A percentile compares a stretch with the other conserved stretches of the same genome.
These are phyloP conservation scores for Dothistroma pini DNA, from an alignment of 2,329 filamentous ascomycete species.

Conservation along the genomic window DNA sequence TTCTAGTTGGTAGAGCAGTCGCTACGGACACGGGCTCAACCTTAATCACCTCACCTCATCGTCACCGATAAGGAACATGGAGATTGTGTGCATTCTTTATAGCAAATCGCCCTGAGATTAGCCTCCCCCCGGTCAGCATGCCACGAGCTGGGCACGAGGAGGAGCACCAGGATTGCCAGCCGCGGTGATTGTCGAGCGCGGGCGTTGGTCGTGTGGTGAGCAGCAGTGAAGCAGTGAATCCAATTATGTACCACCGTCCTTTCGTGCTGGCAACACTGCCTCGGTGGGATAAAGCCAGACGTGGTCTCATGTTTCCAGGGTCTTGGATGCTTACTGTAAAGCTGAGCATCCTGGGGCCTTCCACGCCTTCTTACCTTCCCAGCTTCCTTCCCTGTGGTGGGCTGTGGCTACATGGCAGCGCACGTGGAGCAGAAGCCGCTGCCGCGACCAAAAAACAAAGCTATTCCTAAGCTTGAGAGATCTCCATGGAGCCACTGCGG, in stretches of 20 bases:
- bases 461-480: background rate
- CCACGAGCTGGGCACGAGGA: background rate
- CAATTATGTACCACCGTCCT: background rate
- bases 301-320: background rate
- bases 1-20: background rate
- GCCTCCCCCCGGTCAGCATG: background rate
- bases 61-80: constrained; percentile 1
- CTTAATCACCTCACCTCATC: background rate
- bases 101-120: background rate
- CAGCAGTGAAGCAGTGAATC: background rate
- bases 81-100: background rate
- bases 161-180: background rate
- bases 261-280: background rate
- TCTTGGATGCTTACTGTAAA: background rate
- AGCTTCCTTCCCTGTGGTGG: no score
- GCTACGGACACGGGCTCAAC: background rate
- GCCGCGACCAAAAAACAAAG: background rate
- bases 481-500: background rate
- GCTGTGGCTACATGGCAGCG: background rate
- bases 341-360: background rate
- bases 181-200: background rate
- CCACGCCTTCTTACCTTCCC: no score
- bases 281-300: background rate
- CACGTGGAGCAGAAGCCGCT: background rate
- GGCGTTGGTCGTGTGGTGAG: background rate